Evolutionary conservation across 345 rosid species (phyloP).

Genomic region (Acer campestre): DNA sequence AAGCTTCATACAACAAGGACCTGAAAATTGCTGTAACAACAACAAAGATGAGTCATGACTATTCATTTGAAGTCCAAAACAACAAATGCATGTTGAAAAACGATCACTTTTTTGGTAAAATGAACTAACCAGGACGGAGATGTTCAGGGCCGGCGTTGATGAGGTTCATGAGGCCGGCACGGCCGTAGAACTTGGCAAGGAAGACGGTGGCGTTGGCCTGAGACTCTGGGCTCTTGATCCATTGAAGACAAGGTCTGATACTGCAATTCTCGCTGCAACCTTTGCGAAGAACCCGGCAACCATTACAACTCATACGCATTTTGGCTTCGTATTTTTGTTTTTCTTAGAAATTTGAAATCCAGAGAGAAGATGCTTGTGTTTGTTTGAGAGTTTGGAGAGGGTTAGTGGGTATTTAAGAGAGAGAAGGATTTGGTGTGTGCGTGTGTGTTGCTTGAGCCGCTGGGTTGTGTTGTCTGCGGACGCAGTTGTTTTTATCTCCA

Average conservation of each 20-base stretch:
- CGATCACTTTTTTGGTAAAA: too few relatives aligned
- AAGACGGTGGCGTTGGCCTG: constrained; percentile 98
- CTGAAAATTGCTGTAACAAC: constrained; percentile 72
- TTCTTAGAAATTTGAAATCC: neutral
- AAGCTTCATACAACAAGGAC: constrained; percentile 95
- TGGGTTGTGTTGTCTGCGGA: constrained; percentile 35
- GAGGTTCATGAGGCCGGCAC: constrained; percentile 96
- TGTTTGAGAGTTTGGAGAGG: neutral
- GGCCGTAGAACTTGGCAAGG: constrained; percentile 95
- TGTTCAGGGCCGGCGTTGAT: constrained; percentile 94
- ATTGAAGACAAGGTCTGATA: constrained; percentile 92
- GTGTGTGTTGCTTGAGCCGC: constrained; percentile 26
- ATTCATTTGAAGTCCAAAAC: neutral
- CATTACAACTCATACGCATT: constrained; percentile 98
- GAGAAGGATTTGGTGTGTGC: neutral
- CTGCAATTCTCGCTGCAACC: constrained; percentile 92
- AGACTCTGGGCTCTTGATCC: constrained; percentile 90
- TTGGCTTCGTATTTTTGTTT: neutral
- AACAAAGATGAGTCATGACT: too few relatives aligned
- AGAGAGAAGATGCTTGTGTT: neutral
- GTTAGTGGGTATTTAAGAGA: constrained; percentile 7
- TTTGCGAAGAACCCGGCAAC: constrained; percentile 93
- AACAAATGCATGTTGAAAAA: neutral
- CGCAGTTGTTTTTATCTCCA: constrained; percentile 42
- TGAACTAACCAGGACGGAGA: constrained; percentile 81